These are phyloP conservation scores for Metschnikowia proteae DNA, from an alignment of 805 yeast genomes.

Conservation along the genomic window DNA sequence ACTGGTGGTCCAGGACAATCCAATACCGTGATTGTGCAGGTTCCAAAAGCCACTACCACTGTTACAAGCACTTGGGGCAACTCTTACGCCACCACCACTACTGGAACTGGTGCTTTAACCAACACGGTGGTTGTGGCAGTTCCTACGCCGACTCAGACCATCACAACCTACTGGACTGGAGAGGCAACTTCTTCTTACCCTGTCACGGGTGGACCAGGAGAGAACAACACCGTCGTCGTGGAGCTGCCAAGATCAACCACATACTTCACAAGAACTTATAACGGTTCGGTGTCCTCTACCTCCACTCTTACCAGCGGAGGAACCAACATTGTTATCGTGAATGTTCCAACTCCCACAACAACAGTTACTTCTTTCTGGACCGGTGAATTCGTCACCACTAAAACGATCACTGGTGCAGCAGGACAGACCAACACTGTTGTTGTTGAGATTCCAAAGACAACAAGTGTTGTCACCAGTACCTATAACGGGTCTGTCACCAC, in stretches of 20 bases:
- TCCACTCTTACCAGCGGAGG: conserved; percentile 13
- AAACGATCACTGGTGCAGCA: too few species aligned
- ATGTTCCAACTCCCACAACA: conserved; percentile 5
- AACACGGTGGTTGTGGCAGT: conserved; percentile 18
- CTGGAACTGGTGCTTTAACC: conserved; percentile 16
- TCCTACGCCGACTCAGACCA: conserved; percentile 8
- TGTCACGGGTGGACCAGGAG: conserved; percentile 5
- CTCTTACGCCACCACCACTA: conserved; percentile 10
- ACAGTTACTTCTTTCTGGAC: too few species aligned
- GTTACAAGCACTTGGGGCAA: conserved; percentile 15
- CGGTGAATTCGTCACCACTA: too few species aligned
- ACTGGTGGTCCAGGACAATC: conserved; percentile 10
- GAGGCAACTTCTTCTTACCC: conserved; percentile 4
- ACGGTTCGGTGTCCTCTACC: conserved; percentile 5
- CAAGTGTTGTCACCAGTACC: too few species aligned
- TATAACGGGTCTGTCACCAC: too few species aligned
- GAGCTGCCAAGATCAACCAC: conserved; percentile 9
- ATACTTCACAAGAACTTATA: conserved; percentile 17
- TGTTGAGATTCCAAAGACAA: too few species aligned
- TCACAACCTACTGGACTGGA: conserved; percentile 10
- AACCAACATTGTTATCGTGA: conserved; percentile 7
- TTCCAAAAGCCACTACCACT: conserved; percentile 6
- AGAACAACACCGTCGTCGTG: conserved; percentile 7
- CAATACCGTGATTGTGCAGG: conserved; percentile 12
- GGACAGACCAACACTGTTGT: too few species aligned